A percentile compares a stretch with the other conserved stretches of the same genome.
Evolutionary conservation across 768 basidiomycete genomes (phyloP).

Genomic region (Xerocomellus chrysenteron): DNA sequence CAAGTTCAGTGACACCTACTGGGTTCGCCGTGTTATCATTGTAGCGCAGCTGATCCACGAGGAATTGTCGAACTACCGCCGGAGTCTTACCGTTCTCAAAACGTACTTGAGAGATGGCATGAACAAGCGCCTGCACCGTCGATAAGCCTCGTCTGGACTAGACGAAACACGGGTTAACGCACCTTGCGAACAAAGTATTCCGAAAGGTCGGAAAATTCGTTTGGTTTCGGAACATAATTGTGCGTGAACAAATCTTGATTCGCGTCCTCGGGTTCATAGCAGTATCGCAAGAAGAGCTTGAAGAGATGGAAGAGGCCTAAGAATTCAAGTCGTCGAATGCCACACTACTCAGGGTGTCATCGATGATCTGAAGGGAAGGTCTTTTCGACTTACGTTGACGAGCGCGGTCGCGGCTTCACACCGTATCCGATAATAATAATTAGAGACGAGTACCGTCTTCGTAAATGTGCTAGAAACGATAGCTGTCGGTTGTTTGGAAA

Average conservation of each 20-base stretch:
- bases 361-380: slow-evolving; percentile 4
- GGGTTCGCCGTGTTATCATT: slow-evolving; percentile 93
- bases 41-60: slow-evolving; percentile 90
- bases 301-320: slow-evolving; percentile 93
- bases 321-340: slow-evolving; percentile 78
- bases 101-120: slow-evolving; percentile 81
- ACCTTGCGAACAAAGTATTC: slow-evolving; percentile 97
- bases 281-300: slow-evolving; percentile 90
- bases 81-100: slow-evolving; percentile 87
- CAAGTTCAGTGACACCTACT: slow-evolving; percentile 44
- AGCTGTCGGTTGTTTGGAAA: slow-evolving; percentile 75
- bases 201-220: slow-evolving; percentile 87
- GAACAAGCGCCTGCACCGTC: slow-evolving; percentile 61
- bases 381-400: slow-evolving; percentile 57
- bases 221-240: slow-evolving; percentile 91
- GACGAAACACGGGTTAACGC: slow-evolving; percentile 2
- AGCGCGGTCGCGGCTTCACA: slow-evolving; percentile 91
- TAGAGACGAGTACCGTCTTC: slow-evolving; percentile 89
- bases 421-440: slow-evolving; percentile 94
- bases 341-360: slow-evolving; percentile 56
- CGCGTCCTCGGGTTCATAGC: slow-evolving; percentile 82
- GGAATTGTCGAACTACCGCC: slow-evolving; percentile 78
- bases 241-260: slow-evolving; percentile 83
- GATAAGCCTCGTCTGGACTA: slow-evolving; percentile 3
- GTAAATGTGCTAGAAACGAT: slow-evolving; percentile 91